Base-by-base conservation (phyloP, 1,284 basidiomycete genomes). In the Leccinum griseonigrum region DNA sequence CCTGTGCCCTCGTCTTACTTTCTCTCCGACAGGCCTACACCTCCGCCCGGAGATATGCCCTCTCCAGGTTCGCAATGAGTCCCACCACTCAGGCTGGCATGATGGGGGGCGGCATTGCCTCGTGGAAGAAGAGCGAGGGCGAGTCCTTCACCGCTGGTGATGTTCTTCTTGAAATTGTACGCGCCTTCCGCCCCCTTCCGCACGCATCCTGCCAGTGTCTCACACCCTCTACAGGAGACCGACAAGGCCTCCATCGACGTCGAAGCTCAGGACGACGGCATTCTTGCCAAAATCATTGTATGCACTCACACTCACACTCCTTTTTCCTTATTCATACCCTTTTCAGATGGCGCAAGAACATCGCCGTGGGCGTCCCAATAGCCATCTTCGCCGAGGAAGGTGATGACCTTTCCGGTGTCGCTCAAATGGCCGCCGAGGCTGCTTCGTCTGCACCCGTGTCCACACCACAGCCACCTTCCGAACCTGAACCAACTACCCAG, bases 181-280 rank as follows among this genome's bases (percentile, higher is more conserved):
- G 90, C 78, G 22, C 60, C 22, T 40, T 36, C 57, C 55, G 26
- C 29, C 46, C 31, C 56, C 9, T 48, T 14, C 18, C 31, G 3
- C 36, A 31, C 43, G 46, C 38, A 51, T 43, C 58, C 64, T 52
- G n/a, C n/a, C n/a, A n/a, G n/a, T n/a, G 64, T 38, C 57, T 54
- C 60, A 62, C 50, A 53, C 40, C 63, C 52, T 61, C 62, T 70
- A 18, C 67, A 96, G 94, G 96, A 98, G 88, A 98, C 97, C 57
- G 96, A 98, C 87, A 98, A 98, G 85, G 97, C 97, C 16, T 97
- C 95, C 50, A 99, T 99, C 78, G 97, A 99, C 78, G 97, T 99
- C 29, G 97, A 99, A 79, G 95, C 97, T 14, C 95, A 95, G 79
- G 97, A 99, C 56, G 96, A 98, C 69, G 97, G 97, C 73, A 79